Base-by-base conservation (phyloP, 305 asterid genomes). In the Rubia balearica region DNA sequence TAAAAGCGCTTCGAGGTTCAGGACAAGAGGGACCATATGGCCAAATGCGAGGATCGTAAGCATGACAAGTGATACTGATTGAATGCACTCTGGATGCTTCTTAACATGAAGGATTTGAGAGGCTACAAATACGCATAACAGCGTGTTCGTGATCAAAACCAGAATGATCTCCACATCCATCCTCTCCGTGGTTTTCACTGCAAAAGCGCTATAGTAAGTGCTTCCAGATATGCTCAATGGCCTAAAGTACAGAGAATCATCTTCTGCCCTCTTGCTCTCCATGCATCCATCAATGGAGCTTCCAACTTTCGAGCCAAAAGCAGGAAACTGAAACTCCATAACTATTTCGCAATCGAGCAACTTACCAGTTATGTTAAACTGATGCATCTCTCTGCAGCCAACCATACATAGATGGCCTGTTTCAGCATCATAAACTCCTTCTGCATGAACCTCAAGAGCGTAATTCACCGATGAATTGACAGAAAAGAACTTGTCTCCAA, bases 331-430 rank as follows among this genome's bases (percentile, higher is more conserved):
- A 41, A 90, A 56, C 40, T 71, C 69, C 70, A 90, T 74, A 7
- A 82, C 70, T 56, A 90, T 73, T 62, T 88, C 90, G 48, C 96
- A 90, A 71, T 87, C 94, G 21, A 43, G 46, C 9, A 80, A 71
- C 21, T 64, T 19, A 33, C 30, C 56, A 9, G 46, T 36, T 5
- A 60, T 14, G 8, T 74, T 73, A 1, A 13, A 55, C 22, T 67
- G 48, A 57, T 14, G 13, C 67, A 85, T n/a, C 74, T 76, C 74
- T 71, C 86, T 83, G 78, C 96, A 90, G 19, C 91, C 97, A 45
- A 87, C 84, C 94, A 89, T 84, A 59, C 97, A 90, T 56, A 88
- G 84, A 27, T 72, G 75, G 17, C 97, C 96, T 6, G 82, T 85
- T 65, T 76, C 74, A 11, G 72, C 48, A 79, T 77, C 62, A 69